Evolutionary conservation across 257 asterid species (phyloP).

Genomic region (Craterostigma plantagineum): DNA sequence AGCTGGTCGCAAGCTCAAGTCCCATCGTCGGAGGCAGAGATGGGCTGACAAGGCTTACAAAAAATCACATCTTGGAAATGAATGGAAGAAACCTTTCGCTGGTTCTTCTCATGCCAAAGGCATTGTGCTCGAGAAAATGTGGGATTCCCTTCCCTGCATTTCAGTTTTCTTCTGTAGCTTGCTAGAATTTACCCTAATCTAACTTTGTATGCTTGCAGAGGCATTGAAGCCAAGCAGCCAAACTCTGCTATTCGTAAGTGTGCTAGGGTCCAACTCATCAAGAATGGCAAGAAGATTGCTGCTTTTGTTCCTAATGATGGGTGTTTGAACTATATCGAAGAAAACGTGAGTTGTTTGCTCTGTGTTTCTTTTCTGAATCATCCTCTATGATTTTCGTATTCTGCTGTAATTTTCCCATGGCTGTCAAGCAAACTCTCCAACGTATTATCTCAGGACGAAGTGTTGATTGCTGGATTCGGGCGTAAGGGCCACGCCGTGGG

Average conservation of each 20-base stretch:
- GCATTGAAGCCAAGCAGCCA: constrained; percentile 1
- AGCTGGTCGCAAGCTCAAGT: constrained; percentile 5
- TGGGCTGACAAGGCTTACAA: constrained; percentile 3
- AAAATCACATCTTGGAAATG: constrained; percentile 1
- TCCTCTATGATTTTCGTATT: neutral
- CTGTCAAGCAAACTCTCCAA: neutral
- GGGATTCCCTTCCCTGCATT: too few species aligned
- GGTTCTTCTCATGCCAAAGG: constrained; percentile 6
- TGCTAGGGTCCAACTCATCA: neutral
- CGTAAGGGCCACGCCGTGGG: constrained; percentile 1
- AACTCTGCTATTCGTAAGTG: constrained; percentile 4
- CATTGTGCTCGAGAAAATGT: constrained; percentile 4
- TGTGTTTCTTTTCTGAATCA: neutral
- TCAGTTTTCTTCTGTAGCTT: neutral
- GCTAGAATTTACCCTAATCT: neutral
- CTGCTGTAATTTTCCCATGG: neutral
- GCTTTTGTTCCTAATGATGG: constrained; percentile 1
- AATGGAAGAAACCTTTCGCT: constrained; percentile 7
- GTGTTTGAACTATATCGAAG: constrained; percentile 3
- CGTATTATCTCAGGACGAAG: neutral
- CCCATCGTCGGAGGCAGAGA: constrained; percentile 1
- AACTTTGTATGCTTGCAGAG: neutral
- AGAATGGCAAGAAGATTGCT: constrained; percentile 2
- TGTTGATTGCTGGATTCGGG: constrained; percentile 5
- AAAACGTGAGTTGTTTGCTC: neutral